Base-by-base conservation (phyloP, 2,329 filamentous ascomycete genomes). In the Ascosphaera aggregata region DNA sequence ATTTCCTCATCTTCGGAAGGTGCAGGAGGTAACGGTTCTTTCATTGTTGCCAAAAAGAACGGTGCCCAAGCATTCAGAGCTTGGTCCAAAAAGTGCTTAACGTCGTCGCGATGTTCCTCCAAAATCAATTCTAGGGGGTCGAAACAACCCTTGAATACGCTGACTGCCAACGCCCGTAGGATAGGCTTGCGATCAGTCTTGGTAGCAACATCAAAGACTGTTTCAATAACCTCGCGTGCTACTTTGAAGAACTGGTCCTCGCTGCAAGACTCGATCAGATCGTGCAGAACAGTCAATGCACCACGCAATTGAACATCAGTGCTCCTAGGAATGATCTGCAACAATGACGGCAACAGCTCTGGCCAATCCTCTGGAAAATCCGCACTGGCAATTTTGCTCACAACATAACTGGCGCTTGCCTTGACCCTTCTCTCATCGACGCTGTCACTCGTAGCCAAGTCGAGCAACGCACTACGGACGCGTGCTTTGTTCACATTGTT, bases 331-430 rank as follows among this genome's bases (percentile, higher is more conserved):
- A 95, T 80, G 38, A 85, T 67, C 34, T 71, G 69, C 43, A 98
- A 69, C 34, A 95, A 66, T 24, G 73, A 71, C 17, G 82, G 80
- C 20, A 98, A 71, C 34, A 98, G 71, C 46, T 72, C 71, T n/a
- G 85, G 82, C 89, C 89, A 98, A 50, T 85, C 71, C 43, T 94
- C 82, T 39, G 89, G 89, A 53, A 92, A 95, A 61, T 98, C 89
- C 51, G 76, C 72, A 45, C 75, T 78, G 41, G 89, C 89, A 48
- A 98, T 92, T 62, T 93, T 95, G 63, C 84, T 86, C 44, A 94
- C 81, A 3, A 78, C 73, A 47, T 75, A 81, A 65, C 84, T 91
- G 39, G 86, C 81, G n/a, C 79, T 74, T 41, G 76, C 71, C 63
- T 89, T 89, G 53, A 94, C 76, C 60, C 81, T 93, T 48, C 82